Base-by-base conservation (phyloP, 768 basidiomycete genomes). In the Boletus bicolor region DNA sequence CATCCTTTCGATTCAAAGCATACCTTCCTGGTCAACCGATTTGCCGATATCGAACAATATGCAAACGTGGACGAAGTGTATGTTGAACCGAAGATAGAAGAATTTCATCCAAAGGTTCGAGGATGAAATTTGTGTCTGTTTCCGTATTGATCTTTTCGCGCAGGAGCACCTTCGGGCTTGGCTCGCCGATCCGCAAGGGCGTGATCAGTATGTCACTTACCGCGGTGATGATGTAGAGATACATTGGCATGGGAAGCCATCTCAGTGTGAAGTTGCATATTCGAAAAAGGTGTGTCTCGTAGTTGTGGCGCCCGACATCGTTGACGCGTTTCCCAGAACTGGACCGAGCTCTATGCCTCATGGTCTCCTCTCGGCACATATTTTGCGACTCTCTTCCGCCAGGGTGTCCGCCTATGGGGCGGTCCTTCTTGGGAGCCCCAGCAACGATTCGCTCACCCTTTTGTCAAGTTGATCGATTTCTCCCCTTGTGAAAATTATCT, bases 281-380 rank as follows among this genome's bases (percentile, higher is more conserved):
- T 75, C 73, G 53, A 89, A 91, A 76, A 81, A 82, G 55, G 93
- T 93, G 61, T 86, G 75, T 47, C 41, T 44, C 19, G 56, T 38
- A 51, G 24, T 39, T 49, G 50, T 38, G 44, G 37, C 24, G 32
- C 38, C 39, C 15, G 50, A 46, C 38, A 47, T 47, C 7, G 34
- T 53, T 67, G 21, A 60, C 59, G 41, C 41, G 30, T 56, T 61
- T 55, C 41, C 4, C 65, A 93, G 91, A 89, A 90, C 69, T 98
- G 97, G 93, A 97, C 92, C 67, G 94, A 98, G 54, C 82, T 96
- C 49, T 99, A 96, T 73, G 87, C 93, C 19, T 88, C 90, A 32
- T 99, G 97, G 97, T 98, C 97, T 21, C 95, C 95, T 19, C 79
- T 89, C 51, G 97, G 97, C 35, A 98, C 95, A n/a, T 92, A 88